These are phyloP conservation scores for Geosiphon pyriformis DNA, from an alignment of 192 early-diverging fungal species.

Conservation along the genomic window DNA sequence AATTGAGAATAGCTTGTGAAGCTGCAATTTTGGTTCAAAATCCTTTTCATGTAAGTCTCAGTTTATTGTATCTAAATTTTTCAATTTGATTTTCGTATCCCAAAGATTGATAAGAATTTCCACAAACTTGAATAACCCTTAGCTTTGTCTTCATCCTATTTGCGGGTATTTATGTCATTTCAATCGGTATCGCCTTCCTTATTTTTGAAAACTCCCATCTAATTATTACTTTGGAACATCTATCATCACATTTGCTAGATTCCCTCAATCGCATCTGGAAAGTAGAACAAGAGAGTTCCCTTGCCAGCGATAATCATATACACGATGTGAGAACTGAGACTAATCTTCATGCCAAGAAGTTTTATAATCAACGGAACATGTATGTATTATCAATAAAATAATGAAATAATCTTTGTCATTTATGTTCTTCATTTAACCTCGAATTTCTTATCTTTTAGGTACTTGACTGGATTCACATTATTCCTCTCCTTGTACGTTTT, in stretches of 20 bases:
- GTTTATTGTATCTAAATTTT: too few relatives aligned
- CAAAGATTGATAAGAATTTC: neutral
- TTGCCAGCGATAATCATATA: conserved; percentile 12
- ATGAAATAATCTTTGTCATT: neutral
- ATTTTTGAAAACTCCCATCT: too few relatives aligned
- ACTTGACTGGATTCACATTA: conserved; percentile 52
- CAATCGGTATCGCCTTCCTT: too few relatives aligned
- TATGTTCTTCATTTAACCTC: too few relatives aligned
- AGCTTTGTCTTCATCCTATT: conserved; percentile 54
- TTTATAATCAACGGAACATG: conserved; percentile 57
- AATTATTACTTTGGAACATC: too few relatives aligned
- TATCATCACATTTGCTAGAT: conserved; percentile 29
- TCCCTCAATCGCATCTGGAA: conserved; percentile 41
- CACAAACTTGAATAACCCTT: neutral
- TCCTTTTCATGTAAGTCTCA: conserved; percentile 45
- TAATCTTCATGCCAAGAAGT: conserved; percentile 40
- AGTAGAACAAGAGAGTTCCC: conserved; percentile 22
- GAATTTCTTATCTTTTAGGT: conserved; percentile 32
- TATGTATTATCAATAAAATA: conserved; percentile 24
- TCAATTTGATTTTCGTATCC: neutral
- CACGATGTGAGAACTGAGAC: conserved; percentile 35
- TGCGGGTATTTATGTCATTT: conserved; percentile 34
- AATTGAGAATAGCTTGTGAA: conserved; percentile 21
- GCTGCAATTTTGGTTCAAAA: conserved; percentile 39
- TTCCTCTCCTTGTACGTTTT: conserved; percentile 44